Base-by-base conservation (phyloP, 352 stramenopile genomes). In the Aphanomyces cochlioides region DNA sequence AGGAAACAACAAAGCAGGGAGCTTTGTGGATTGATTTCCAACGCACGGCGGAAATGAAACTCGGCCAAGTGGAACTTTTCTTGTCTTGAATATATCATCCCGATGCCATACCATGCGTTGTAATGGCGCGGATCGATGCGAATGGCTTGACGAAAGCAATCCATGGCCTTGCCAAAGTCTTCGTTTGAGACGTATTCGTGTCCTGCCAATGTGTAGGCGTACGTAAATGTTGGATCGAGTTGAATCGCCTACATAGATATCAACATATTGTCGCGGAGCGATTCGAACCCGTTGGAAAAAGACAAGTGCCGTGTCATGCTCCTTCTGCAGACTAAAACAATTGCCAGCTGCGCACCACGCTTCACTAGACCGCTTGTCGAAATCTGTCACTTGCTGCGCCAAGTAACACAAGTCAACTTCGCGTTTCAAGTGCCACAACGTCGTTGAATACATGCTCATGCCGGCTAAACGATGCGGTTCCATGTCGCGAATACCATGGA, bases 181-280 rank as follows among this genome's bases (percentile, higher is more conserved):
- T 99, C 97, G 77, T 98, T 99, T 5, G 91, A 84, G 40, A 98
- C 90, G 74, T 98, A 99, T 69, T 99, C 97, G 81, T 99, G 96
- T 5, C 96, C 97, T 15, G 88, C 98, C 0, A 99, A 80, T 19
- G 96, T 99, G 79, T 99, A 98, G n/a, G 94, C 94, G 74, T 99
- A 99, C 13, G 96, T 98, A 75, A 98, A 99, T 36, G 81, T 88
- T 19, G 95, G 89, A 72, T 98, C 88, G 10, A 99, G 72, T 73
- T 98, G 93, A 65, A 99, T 93, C 1, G 93, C 95, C 74, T 90
- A 56, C 37, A 37, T 28, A 28, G 28, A 2, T 28, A 2, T 28
- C 28, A 28, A 28, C 28, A 28, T 2, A 2, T 28, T 28, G 28
- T 28, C 28, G 28, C 2, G 28, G 28, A 28, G 28, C 28, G 28